Evolutionary conservation across 164 flowering plant species (phyloP).

Genomic region (Liquidambar formosana): DNA sequence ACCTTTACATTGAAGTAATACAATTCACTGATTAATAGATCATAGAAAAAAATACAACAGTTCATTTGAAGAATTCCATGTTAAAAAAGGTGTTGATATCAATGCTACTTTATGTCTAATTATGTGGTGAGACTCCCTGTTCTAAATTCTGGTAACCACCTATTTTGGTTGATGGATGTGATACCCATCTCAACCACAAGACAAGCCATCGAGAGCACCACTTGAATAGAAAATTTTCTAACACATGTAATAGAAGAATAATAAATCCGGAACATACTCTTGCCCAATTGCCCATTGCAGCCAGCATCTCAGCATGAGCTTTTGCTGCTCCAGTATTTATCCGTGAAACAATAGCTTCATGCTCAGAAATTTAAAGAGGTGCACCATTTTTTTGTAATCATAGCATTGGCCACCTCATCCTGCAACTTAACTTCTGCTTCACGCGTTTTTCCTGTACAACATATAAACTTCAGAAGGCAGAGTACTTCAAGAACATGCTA

Average conservation of each 20-base stretch:
- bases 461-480: neutral
- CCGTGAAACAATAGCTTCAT: constrained; percentile 50
- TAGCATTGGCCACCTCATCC: constrained; percentile 58
- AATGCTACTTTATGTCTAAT: no score
- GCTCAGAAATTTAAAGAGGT: constrained; percentile 57
- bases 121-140: no score
- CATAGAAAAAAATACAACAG: no score
- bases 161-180: no score
- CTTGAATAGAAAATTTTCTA: no score
- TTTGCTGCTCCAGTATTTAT: constrained; percentile 49
- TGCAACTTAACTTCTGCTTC: constrained; percentile 59
- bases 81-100: no score
- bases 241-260: no score
- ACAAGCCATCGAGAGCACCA: no score
- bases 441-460: constrained; percentile 49
- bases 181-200: no score
- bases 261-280: constrained; percentile 46
- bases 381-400: constrained; percentile 47
- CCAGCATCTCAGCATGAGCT: constrained; percentile 57
- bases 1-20: neutral
- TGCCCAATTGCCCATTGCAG: constrained; percentile 38
- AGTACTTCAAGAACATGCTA: neutral
- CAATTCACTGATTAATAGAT: no score
- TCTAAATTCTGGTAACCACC: no score
- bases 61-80: no score